Percentiles rank a stretch among this genome's conserved stretches.
phyloP scores from a whole-genome alignment of 192 early-diverging fungal species.

The Linnemannia elongata region DNA sequence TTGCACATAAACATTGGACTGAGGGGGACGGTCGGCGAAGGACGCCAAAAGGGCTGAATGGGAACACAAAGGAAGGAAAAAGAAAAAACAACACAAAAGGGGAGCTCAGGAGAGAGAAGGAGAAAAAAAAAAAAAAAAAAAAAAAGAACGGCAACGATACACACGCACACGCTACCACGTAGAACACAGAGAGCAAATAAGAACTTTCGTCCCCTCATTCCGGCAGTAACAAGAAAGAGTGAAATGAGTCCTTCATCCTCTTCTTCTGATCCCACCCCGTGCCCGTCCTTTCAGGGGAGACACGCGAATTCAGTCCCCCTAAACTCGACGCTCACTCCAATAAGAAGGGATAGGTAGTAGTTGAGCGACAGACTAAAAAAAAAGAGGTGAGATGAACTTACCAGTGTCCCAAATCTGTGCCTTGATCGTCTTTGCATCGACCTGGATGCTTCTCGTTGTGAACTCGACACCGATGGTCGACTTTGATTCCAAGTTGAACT shows the following conservation, averaged over 20 bases:
- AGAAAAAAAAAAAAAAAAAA: neutral
- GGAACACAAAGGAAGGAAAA: slow-evolving; percentile 30
- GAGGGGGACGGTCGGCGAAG: neutral
- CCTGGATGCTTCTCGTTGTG: slow-evolving; percentile 95
- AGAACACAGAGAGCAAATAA: slow-evolving; percentile 38
- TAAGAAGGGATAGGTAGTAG: neutral
- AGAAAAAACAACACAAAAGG: slow-evolving; percentile 24
- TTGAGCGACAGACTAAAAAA: neutral
- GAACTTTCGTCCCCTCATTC: slow-evolving; percentile 14
- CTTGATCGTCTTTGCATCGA: slow-evolving; percentile 98
- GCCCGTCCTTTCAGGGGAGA: neutral
- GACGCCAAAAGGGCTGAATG: slow-evolving; percentile 12
- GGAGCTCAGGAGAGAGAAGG: slow-evolving; percentile 18
- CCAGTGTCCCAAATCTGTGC: slow-evolving; percentile 99
- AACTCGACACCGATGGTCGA: slow-evolving; percentile 99
- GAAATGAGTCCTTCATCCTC: neutral
- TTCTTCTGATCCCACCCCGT: slow-evolving; percentile 2
- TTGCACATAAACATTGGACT: neutral
- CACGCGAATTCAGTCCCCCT: neutral
- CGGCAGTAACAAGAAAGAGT: neutral
- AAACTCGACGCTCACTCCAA: neutral
- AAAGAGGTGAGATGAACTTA: slow-evolving; percentile 30
- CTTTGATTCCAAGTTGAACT: slow-evolving; percentile 98
- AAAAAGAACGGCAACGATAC: neutral
- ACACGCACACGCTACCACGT: slow-evolving; percentile 46